Conservation (phyloP, 2,329 filamentous ascomycete species). For the Tolypocladium amazonense region DNA sequence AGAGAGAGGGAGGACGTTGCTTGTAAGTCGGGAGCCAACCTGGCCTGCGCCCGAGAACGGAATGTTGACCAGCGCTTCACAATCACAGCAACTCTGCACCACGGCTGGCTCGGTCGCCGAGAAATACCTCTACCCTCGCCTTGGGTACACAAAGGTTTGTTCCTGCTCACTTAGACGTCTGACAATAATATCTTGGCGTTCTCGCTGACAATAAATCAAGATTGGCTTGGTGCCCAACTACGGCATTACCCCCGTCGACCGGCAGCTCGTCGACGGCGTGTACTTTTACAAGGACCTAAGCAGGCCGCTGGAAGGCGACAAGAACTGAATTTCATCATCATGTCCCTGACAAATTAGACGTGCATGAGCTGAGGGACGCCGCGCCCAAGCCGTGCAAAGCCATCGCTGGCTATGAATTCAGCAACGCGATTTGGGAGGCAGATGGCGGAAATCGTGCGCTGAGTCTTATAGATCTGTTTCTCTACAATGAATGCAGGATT, state of each 20-base stretch:
- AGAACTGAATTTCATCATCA: background rate
- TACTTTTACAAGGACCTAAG: background rate
- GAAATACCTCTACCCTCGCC: constrained; percentile 3
- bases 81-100: constrained; percentile 1
- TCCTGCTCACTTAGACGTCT: background rate
- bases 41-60: too few relatives aligned
- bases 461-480: background rate
- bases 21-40: background rate
- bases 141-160: constrained; percentile 3
- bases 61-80: background rate
- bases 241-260: constrained; percentile 5
- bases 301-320: background rate
- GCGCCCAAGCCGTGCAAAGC: too few relatives aligned
- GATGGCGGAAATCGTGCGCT: background rate
- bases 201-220: background rate
- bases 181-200: background rate
- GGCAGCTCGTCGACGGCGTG: constrained; percentile 2
- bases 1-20: background rate
- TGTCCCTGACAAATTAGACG: background rate
- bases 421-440: background rate
- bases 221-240: constrained; percentile 3
- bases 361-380: background rate
- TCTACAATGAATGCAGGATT: background rate
- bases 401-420: background rate
- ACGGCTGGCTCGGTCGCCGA: constrained; percentile 5